Percentiles rank a stretch among this genome's conserved stretches.
Evolutionary conservation across 208 protist species (phyloP).

Genomic region (Leishmania tropica): DNA sequence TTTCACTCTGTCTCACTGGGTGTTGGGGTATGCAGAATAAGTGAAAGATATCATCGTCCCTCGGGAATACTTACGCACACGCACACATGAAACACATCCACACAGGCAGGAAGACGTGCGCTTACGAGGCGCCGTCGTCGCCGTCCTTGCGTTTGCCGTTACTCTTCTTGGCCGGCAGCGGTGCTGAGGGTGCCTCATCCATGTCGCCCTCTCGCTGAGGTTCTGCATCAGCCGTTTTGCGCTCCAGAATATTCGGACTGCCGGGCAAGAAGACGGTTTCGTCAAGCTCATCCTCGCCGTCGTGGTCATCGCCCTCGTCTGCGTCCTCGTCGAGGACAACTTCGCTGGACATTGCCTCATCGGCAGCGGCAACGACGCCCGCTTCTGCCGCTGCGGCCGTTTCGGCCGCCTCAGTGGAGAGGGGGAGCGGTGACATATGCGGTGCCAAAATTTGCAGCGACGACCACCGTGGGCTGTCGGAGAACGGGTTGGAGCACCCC

Average conservation of each 20-base stretch:
- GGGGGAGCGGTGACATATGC: conserved; percentile 23
- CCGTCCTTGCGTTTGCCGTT: conserved; percentile 1
- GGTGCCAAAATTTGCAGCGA: conserved; percentile 52
- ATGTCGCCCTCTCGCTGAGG: not conserved
- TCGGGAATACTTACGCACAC: not conserved
- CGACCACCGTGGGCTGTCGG: conserved; percentile 38
- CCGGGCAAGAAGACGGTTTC: not conserved
- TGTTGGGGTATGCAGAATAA: not conserved
- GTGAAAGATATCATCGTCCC: not conserved
- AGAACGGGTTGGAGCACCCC: conserved; percentile 83
- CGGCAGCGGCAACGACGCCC: conserved; percentile 3
- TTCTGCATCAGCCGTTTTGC: conserved; percentile 1
- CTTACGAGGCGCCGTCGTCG: not conserved
- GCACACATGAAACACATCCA: not conserved
- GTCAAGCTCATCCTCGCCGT: conserved; percentile 11
- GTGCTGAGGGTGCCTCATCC: not conserved
- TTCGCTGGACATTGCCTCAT: conserved; percentile 8
- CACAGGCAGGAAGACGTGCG: not conserved
- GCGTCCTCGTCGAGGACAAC: conserved; percentile 13
- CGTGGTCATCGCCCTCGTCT: not conserved
- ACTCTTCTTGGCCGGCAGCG: not conserved
- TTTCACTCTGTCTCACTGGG: not conserved
- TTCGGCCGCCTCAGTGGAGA: conserved; percentile 16
- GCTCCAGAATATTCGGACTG: conserved; percentile 7
- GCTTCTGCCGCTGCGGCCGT: conserved; percentile 1